Percentiles rank a stretch among this genome's conserved stretches.
Evolutionary conservation across 1,139 yeast species (phyloP).

Genomic region (Dujonia santamariae): DNA sequence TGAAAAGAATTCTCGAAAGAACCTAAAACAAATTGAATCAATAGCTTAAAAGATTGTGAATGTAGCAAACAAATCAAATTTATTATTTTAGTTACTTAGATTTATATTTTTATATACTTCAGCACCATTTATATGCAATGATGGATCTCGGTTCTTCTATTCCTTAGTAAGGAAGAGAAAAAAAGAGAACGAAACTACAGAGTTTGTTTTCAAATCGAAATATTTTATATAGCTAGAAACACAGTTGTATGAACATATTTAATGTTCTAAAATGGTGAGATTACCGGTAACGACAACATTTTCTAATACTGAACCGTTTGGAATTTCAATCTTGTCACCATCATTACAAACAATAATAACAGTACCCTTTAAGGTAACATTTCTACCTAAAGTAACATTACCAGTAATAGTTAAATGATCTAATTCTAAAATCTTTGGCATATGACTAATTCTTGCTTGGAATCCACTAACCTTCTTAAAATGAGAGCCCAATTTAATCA

Average conservation of each 20-base stretch:
- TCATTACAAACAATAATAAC: constrained; percentile 97
- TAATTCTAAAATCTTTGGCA: constrained; percentile 93
- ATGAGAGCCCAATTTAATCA: constrained; percentile 93
- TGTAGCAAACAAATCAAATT: no score
- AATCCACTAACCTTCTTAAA: constrained; percentile 93
- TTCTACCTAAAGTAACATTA: constrained; percentile 87
- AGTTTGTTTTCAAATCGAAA: not conserved
- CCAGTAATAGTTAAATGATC: constrained; percentile 98
- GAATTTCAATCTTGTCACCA: constrained; percentile 95
- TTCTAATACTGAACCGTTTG: constrained; percentile 91
- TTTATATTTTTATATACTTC: no score
- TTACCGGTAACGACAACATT: constrained; percentile 97
- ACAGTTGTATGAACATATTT: constrained; percentile 11
- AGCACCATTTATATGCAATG: no score
- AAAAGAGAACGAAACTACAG: not conserved
- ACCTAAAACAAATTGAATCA: no score
- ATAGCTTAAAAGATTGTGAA: no score
- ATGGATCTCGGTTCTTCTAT: no score
- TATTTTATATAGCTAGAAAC: no score
- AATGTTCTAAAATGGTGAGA: constrained; percentile 93
- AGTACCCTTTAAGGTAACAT: constrained; percentile 90
- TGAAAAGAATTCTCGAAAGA: no score
- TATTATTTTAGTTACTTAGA: no score
- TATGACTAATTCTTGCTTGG: constrained; percentile 87
- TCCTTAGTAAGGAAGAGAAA: no score